These are phyloP conservation scores for Cadophora sp. DNA, from an alignment of 2,329 filamentous ascomycete genomes.

Conservation along the genomic window DNA sequence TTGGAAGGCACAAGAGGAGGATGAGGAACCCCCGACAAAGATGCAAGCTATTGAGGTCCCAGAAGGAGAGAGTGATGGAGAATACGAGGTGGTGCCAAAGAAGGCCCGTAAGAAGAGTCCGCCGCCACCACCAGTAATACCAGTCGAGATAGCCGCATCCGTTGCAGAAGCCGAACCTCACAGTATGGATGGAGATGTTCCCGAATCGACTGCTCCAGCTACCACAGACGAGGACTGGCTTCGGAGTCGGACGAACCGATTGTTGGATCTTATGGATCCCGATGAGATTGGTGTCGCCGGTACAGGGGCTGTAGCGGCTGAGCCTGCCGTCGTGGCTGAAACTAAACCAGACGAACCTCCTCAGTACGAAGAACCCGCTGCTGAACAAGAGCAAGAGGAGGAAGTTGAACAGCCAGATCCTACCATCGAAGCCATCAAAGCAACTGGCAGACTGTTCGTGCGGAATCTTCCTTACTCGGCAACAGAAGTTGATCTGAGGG, in stretches of 20 bases:
- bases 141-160: conserved; percentile 16
- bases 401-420: conserved; percentile 45
- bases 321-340: conserved; percentile 25
- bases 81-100: conserved; percentile 72
- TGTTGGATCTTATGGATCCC: conserved; percentile 80
- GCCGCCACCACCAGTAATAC: conserved; percentile 15
- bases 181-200: conserved; percentile 35
- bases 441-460: conserved; percentile 82
- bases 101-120: conserved; percentile 52
- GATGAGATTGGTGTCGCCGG: conserved; percentile 41
- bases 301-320: conserved; percentile 27
- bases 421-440: conserved; percentile 66
- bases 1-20: conserved; percentile 62
- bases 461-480: conserved; percentile 86
- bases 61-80: conserved; percentile 72
- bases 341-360: conserved; percentile 27
- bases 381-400: conserved; percentile 33
- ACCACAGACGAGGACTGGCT: conserved; percentile 80
- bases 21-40: conserved; percentile 51
- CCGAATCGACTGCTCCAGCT: conserved; percentile 30
- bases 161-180: conserved; percentile 24
- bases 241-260: conserved; percentile 83
- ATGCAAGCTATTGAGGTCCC: conserved; percentile 51
- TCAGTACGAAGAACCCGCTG: conserved; percentile 33
- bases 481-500: conserved; percentile 77